Evolutionary conservation across 2,329 filamentous ascomycete species (phyloP).

Genomic region (Helotiales sp.): DNA sequence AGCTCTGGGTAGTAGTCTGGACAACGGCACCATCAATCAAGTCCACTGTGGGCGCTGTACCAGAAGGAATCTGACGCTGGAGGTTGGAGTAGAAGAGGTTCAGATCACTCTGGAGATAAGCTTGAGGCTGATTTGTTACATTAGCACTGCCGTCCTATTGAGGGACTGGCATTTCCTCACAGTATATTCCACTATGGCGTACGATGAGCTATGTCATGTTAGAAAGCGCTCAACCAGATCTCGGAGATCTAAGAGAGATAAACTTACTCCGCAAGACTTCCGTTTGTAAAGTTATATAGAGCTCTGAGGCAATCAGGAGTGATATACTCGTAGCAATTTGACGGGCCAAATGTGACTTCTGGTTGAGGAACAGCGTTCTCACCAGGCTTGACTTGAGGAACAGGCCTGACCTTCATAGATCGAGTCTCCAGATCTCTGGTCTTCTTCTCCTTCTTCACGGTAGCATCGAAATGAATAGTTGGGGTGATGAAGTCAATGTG

Average conservation of each 20-base stretch:
- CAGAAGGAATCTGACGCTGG: slow-evolving; percentile 41
- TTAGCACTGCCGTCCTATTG: too few relatives aligned
- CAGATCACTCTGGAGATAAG: slow-evolving; percentile 49
- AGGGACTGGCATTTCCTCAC: too few relatives aligned
- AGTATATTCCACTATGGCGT: slow-evolving; percentile 52
- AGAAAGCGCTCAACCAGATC: background rate
- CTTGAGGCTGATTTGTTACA: too few relatives aligned
- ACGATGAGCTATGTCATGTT: slow-evolving; percentile 29
- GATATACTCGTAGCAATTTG: slow-evolving; percentile 23
- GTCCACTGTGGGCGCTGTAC: slow-evolving; percentile 44
- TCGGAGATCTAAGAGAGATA: too few relatives aligned
- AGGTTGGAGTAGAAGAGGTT: slow-evolving; percentile 48
- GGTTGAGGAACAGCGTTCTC: slow-evolving; percentile 3
- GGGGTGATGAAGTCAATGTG: slow-evolving; percentile 23
- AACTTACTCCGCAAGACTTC: slow-evolving; percentile 11
- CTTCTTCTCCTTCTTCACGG: slow-evolving; percentile 16
- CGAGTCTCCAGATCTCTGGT: slow-evolving; percentile 10
- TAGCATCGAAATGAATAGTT: slow-evolving; percentile 20
- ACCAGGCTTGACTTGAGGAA: slow-evolving; percentile 10
- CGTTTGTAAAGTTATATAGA: slow-evolving; percentile 36
- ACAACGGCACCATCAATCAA: slow-evolving; percentile 49
- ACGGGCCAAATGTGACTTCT: slow-evolving; percentile 35
- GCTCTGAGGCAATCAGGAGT: slow-evolving; percentile 19
- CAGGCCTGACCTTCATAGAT: slow-evolving; percentile 39
- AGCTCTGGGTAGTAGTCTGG: slow-evolving; percentile 40